phyloP scores from a whole-genome alignment of 2,329 filamentous ascomycete species.

The Trichoderma hamatum region DNA sequence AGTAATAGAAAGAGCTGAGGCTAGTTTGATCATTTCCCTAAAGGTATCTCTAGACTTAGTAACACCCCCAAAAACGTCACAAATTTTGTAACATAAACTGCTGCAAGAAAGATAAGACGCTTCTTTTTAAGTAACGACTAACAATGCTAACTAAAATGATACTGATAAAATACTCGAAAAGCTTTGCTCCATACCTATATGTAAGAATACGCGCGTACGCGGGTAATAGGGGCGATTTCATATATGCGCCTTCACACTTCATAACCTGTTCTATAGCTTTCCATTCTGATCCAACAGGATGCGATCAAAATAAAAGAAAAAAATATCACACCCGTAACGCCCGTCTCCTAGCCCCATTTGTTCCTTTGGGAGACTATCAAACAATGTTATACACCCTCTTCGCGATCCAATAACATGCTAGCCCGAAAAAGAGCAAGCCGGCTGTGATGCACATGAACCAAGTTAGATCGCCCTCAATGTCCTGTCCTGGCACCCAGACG shows the following conservation, averaged over 20 bases:
- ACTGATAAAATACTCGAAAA: neutral
- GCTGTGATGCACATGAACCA: conserved; percentile 79
- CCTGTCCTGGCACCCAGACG: conserved; percentile 91
- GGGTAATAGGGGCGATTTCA: neutral
- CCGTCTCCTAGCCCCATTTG: neutral
- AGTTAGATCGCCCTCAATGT: conserved; percentile 70
- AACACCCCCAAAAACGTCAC: neutral
- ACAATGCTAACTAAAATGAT: neutral
- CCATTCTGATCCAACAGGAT: conserved; percentile 18
- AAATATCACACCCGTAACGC: neutral
- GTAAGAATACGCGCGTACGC: neutral
- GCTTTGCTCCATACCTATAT: neutral
- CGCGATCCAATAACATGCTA: conserved; percentile 78
- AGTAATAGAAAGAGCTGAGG: too few species aligned
- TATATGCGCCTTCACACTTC: neutral
- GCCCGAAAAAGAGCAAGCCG: conserved; percentile 76
- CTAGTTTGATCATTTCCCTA: too few species aligned
- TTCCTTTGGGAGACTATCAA: conserved; percentile 39
- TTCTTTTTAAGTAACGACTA: neutral
- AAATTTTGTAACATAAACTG: neutral
- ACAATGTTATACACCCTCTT: conserved; percentile 84
- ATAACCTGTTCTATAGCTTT: conserved; percentile 4
- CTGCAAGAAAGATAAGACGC: neutral
- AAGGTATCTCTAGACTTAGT: too few species aligned
- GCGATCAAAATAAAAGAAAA: neutral